Conservation (phyloP, 805 yeast species). For the Myxozyma lipomycoides region DNA sequence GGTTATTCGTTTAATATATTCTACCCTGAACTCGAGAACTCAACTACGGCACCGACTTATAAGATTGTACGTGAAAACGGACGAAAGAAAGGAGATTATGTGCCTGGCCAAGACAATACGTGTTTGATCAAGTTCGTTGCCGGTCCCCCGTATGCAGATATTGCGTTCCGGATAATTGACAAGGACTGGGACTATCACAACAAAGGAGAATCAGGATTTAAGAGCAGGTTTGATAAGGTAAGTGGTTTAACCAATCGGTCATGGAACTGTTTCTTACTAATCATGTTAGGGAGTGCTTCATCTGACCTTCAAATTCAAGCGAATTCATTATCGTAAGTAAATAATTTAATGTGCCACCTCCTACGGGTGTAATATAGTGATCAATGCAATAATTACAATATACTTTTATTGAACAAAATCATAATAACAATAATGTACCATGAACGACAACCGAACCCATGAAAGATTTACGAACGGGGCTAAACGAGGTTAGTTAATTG, state of each 20-base stretch:
- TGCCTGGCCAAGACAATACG: conserved; percentile 28
- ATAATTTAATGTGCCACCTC: background rate
- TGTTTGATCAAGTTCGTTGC: conserved; percentile 37
- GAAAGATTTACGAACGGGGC: conserved; percentile 12
- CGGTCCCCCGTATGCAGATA: conserved; percentile 36
- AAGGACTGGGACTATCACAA: conserved; percentile 38
- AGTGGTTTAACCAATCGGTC: background rate
- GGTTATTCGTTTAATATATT: conserved; percentile 40
- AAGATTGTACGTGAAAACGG: conserved; percentile 30
- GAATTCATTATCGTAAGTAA: conserved; percentile 32
- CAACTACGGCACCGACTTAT: conserved; percentile 35
- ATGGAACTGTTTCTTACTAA: background rate
- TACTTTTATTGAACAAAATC: background rate
- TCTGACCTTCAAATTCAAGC: conserved; percentile 39
- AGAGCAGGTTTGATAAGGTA: conserved; percentile 34
- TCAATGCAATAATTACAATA: background rate
- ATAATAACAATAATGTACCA: background rate
- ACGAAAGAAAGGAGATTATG: conserved; percentile 6
- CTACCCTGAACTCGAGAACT: conserved; percentile 35
- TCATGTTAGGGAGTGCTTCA: conserved; percentile 34
- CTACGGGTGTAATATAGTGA: no score
- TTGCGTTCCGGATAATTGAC: conserved; percentile 38
- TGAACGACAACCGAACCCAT: background rate
- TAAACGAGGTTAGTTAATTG: background rate
- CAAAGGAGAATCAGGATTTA: conserved; percentile 32